A percentile compares a stretch with the other conserved stretches of the same genome.
Conservation (phyloP, 208 protist genomes). For the Acanthamoeba castellanii region DNA sequence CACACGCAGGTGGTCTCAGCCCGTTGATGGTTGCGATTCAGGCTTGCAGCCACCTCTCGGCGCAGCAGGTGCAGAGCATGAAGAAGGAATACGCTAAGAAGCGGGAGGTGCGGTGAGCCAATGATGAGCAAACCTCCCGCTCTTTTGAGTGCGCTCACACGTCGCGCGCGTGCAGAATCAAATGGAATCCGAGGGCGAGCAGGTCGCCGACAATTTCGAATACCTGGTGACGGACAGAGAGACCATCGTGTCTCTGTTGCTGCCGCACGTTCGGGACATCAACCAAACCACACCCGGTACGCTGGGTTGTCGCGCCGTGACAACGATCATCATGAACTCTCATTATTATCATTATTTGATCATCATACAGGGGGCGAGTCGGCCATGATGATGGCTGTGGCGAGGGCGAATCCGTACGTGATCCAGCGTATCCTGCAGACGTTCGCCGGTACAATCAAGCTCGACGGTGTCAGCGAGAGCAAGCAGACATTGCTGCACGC, state of each 20-base stretch:
- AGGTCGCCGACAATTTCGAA: background rate
- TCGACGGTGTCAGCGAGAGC: background rate
- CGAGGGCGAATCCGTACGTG: background rate
- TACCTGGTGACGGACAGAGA: background rate
- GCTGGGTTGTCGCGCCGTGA: background rate
- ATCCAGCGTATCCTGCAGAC: background rate
- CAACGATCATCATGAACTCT: background rate
- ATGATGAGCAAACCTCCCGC: background rate
- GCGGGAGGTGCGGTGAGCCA: background rate
- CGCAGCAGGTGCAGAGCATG: background rate
- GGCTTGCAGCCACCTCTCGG: background rate
- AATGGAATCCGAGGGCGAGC: background rate
- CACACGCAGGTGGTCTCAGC: background rate
- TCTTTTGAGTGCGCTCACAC: background rate
- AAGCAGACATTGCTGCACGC: background rate
- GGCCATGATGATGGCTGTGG: background rate
- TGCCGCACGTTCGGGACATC: slow-evolving; percentile 16
- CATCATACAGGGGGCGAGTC: background rate
- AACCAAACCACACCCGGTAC: background rate
- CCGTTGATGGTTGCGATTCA: background rate
- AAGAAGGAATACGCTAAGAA: background rate
- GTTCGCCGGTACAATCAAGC: background rate
- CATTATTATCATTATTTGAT: background rate
- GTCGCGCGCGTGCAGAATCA: background rate
- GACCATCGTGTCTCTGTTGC: slow-evolving; percentile 2